These are phyloP conservation scores for Lachnellula arida DNA, from an alignment of 2,329 filamentous ascomycete species.

Conservation along the genomic window DNA sequence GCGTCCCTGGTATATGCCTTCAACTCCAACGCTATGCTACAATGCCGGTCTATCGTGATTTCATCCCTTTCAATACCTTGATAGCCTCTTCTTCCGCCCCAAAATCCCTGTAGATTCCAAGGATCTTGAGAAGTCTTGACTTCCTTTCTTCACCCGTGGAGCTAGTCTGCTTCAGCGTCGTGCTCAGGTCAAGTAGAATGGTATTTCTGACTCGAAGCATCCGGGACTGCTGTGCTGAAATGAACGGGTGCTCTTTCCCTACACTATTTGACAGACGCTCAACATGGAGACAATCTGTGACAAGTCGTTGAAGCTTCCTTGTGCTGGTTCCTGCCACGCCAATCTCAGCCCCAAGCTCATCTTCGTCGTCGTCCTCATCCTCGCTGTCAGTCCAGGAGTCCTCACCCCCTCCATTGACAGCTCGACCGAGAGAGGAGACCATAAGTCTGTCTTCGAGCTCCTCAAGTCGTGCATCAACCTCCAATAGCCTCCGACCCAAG, in stretches of 20 bases:
- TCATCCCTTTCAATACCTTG: slow-evolving; percentile 38
- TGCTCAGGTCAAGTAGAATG: slow-evolving; percentile 59
- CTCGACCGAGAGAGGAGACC: slow-evolving; percentile 37
- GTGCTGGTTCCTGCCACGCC: slow-evolving; percentile 31
- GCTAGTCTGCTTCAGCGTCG: slow-evolving; percentile 54
- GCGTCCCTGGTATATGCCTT: slow-evolving; percentile 25
- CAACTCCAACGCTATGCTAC: slow-evolving; percentile 45
- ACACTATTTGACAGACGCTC: slow-evolving; percentile 46
- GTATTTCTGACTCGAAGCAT: slow-evolving; percentile 56
- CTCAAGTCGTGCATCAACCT: slow-evolving; percentile 58
- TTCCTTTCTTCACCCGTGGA: slow-evolving; percentile 35
- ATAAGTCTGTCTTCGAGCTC: slow-evolving; percentile 61
- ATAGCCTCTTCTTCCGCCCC: slow-evolving; percentile 56
- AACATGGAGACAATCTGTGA: slow-evolving; percentile 53
- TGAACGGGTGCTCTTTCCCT: slow-evolving; percentile 57
- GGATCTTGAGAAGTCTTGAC: slow-evolving; percentile 46
- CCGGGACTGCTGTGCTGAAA: slow-evolving; percentile 51
- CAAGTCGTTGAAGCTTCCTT: slow-evolving; percentile 46
- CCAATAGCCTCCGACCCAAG: slow-evolving; percentile 56
- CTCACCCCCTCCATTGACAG: slow-evolving; percentile 25
- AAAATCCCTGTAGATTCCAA: slow-evolving; percentile 57
- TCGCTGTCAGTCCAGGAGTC: slow-evolving; percentile 36
- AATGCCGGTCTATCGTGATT: slow-evolving; percentile 22
- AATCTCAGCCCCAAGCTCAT: slow-evolving; percentile 19
- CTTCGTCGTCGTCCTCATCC: slow-evolving; percentile 35